phyloP scores from a whole-genome alignment of 2,329 filamentous ascomycete genomes.

The Aspergillus sp. region DNA sequence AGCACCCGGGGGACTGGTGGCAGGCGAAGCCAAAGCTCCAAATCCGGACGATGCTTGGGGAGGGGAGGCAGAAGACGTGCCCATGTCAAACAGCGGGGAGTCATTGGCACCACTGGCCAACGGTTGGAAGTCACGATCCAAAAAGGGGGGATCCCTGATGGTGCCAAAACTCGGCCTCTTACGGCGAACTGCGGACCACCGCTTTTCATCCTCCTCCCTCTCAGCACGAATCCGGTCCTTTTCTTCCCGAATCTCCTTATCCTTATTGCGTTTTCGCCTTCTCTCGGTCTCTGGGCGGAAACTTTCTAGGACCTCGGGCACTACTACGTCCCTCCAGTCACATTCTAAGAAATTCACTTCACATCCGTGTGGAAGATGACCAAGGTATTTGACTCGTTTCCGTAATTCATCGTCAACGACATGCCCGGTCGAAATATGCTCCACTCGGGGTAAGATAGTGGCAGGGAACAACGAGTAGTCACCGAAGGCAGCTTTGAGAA shows the following conservation, averaged over 20 bases:
- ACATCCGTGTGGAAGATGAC: slow-evolving; percentile 82
- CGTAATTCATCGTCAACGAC: slow-evolving; percentile 78
- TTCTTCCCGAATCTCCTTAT: slow-evolving; percentile 81
- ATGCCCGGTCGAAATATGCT: slow-evolving; percentile 82
- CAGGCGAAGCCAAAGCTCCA: slow-evolving; percentile 62
- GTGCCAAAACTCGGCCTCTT: slow-evolving; percentile 47
- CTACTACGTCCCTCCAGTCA: slow-evolving; percentile 87
- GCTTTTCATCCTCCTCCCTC: slow-evolving; percentile 64
- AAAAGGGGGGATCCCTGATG: slow-evolving; percentile 42
- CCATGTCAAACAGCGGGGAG: slow-evolving; percentile 21
- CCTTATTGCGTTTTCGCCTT: slow-evolving; percentile 67
- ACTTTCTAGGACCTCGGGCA: slow-evolving; percentile 62
- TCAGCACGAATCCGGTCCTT: slow-evolving; percentile 77
- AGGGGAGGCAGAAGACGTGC: slow-evolving; percentile 35
- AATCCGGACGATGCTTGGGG: slow-evolving; percentile 37
- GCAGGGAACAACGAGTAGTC: slow-evolving; percentile 76
- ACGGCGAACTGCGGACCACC: slow-evolving; percentile 62
- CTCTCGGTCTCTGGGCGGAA: slow-evolving; percentile 73
- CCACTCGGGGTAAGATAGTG: slow-evolving; percentile 76
- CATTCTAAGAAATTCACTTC: slow-evolving; percentile 88
- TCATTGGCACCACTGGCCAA: slow-evolving; percentile 38
- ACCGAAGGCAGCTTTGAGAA: slow-evolving; percentile 82
- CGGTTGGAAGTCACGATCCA: slow-evolving; percentile 59
- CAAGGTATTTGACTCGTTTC: slow-evolving; percentile 77
- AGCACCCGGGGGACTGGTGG: slow-evolving; percentile 68